These are phyloP conservation scores for Ascochyta koolunga DNA, from an alignment of 2,329 filamentous ascomycete genomes.

Conservation along the genomic window DNA sequence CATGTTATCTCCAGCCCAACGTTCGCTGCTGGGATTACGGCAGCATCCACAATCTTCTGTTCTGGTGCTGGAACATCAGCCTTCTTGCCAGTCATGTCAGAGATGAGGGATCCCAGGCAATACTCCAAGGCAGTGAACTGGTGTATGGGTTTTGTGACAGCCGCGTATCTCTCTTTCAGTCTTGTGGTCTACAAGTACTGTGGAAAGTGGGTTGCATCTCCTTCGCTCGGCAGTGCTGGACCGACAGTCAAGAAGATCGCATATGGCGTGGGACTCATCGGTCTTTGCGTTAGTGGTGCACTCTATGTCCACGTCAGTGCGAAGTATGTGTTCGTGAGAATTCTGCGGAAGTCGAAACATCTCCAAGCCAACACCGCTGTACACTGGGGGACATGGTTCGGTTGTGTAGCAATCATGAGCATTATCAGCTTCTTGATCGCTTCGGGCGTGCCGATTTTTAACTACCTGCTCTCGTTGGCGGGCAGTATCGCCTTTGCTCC, in stretches of 20 bases:
- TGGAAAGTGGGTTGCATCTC: slow-evolving; percentile 66
- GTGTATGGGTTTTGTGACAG: slow-evolving; percentile 64
- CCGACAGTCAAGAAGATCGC: slow-evolving; percentile 63
- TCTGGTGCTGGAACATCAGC: slow-evolving; percentile 65
- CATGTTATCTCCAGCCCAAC: slow-evolving; percentile 61
- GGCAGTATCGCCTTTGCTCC: slow-evolving; percentile 60
- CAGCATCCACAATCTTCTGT: slow-evolving; percentile 63
- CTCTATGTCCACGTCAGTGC: slow-evolving; percentile 58
- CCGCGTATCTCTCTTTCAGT: slow-evolving; percentile 63
- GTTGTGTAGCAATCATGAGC: slow-evolving; percentile 52
- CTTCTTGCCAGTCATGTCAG: slow-evolving; percentile 69
- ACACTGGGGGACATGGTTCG: slow-evolving; percentile 60
- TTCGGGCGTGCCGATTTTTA: slow-evolving; percentile 62
- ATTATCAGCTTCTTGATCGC: slow-evolving; percentile 59
- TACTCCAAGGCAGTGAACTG: slow-evolving; percentile 66
- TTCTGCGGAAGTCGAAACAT: slow-evolving; percentile 57
- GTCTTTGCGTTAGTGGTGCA: slow-evolving; percentile 58
- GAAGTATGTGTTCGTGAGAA: slow-evolving; percentile 61
- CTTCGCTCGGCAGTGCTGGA: slow-evolving; percentile 65
- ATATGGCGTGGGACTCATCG: slow-evolving; percentile 63
- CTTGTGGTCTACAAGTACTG: slow-evolving; percentile 68
- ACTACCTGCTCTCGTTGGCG: slow-evolving; percentile 57
- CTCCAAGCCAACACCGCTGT: slow-evolving; percentile 57
- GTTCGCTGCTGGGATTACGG: slow-evolving; percentile 65
- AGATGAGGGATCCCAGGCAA: slow-evolving; percentile 66